A percentile compares a stretch with the other conserved stretches of the same genome.
These are phyloP conservation scores for Vigna radiata DNA, from an alignment of 306 rosid species.

Conservation along the genomic window DNA sequence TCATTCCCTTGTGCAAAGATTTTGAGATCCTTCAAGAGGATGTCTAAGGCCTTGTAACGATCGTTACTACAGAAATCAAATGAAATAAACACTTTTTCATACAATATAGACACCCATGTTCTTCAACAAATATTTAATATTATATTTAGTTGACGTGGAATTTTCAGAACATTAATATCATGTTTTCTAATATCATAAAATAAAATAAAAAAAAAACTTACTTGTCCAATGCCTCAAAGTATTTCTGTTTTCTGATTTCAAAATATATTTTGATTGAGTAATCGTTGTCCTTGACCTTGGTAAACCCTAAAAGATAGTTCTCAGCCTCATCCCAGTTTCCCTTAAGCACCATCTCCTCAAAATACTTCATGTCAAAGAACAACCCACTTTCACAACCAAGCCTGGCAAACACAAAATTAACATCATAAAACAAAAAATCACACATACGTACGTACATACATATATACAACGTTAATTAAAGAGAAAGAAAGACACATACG, in stretches of 20 bases:
- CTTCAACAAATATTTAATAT: background rate
- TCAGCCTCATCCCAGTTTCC: slow-evolving; percentile 62
- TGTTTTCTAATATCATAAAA: background rate
- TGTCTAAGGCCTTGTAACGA: slow-evolving; percentile 36
- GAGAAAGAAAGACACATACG: background rate
- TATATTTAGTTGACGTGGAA: too few relatives aligned
- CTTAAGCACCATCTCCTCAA: slow-evolving; percentile 46
- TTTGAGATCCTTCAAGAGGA: slow-evolving; percentile 47
- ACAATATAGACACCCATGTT: background rate
- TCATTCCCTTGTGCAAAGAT: slow-evolving; percentile 12
- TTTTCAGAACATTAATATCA: too few relatives aligned
- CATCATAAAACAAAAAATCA: background rate
- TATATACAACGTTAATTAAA: background rate
- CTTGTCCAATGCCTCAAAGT: slow-evolving; percentile 60
- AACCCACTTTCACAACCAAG: background rate
- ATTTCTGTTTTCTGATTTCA: slow-evolving; percentile 53
- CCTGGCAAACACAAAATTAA: background rate
- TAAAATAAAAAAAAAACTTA: slow-evolving; percentile 32
- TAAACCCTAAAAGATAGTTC: slow-evolving; percentile 37
- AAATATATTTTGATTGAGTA: slow-evolving; percentile 52
- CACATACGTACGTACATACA: too few relatives aligned
- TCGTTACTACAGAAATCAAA: slow-evolving; percentile 40
- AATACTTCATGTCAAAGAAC: slow-evolving; percentile 52
- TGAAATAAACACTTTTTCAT: background rate
- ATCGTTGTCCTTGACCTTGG: slow-evolving; percentile 32